Evolutionary conservation across 129 eudicot species (phyloP).

Genomic region (Flaveria ramosissima): DNA sequence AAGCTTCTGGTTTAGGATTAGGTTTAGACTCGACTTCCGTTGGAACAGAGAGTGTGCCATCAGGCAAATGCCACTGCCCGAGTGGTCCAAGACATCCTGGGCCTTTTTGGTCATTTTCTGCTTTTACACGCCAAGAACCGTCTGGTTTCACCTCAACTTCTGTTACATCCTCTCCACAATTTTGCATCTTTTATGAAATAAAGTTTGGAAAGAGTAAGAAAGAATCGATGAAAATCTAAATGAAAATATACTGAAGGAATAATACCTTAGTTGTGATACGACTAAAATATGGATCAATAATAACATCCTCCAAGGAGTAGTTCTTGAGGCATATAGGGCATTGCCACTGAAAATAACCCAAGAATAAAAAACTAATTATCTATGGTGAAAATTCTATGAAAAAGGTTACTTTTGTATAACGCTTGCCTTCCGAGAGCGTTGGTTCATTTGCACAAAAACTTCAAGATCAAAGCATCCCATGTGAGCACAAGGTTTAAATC

Average conservation of each 20-base stretch:
- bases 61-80: slow-evolving; percentile 79
- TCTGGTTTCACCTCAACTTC: slow-evolving; percentile 94
- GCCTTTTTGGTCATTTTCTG: slow-evolving; percentile 61
- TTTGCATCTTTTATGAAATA: slow-evolving; percentile 47
- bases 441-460: slow-evolving; percentile 88
- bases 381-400: neutral
- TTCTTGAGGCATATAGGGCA: slow-evolving; percentile 96
- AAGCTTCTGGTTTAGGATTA: slow-evolving; percentile 51
- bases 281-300: slow-evolving; percentile 88
- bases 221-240: neutral
- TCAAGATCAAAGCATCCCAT: slow-evolving; percentile 99
- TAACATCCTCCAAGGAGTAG: slow-evolving; percentile 78
- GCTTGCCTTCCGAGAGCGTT: slow-evolving; percentile 94
- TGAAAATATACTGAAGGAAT: neutral
- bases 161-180: slow-evolving; percentile 78
- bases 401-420: neutral
- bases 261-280: slow-evolving; percentile 77
- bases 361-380: slow-evolving; percentile 16
- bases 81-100: slow-evolving; percentile 51
- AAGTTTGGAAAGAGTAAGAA: neutral
- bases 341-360: slow-evolving; percentile 79
- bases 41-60: slow-evolving; percentile 60
- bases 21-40: slow-evolving; percentile 50
- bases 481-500: slow-evolving; percentile 89
- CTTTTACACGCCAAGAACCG: slow-evolving; percentile 91